Evolutionary conservation across 2,329 filamentous ascomycete genomes (phyloP).

Genomic region (Coniella vitis): DNA sequence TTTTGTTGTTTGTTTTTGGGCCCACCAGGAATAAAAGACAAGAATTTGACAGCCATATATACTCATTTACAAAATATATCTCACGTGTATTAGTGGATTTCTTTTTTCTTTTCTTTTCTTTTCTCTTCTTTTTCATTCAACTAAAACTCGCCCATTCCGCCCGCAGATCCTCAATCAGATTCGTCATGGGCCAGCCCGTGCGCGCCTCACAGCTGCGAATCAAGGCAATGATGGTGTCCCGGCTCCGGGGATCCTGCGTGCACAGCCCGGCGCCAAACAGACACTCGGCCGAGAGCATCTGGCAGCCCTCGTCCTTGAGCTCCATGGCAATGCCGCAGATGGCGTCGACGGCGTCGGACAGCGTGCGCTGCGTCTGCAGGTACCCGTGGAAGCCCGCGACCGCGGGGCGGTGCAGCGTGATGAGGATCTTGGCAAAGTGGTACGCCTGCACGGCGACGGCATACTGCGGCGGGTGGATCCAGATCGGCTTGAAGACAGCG

Average conservation of each 20-base stretch:
- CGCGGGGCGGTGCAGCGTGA: constrained; percentile 45
- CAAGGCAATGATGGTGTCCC: constrained; percentile 29
- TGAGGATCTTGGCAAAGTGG: constrained; percentile 44
- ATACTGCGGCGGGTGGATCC: constrained; percentile 42
- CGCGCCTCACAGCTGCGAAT: constrained; percentile 30
- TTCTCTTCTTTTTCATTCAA: neutral
- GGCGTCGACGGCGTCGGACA: constrained; percentile 38
- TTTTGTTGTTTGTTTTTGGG: no score
- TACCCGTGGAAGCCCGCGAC: constrained; percentile 41
- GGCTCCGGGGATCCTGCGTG: constrained; percentile 30
- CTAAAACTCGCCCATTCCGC: constrained; percentile 23
- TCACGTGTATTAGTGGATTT: no score
- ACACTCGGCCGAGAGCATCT: constrained; percentile 36
- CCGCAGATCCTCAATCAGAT: constrained; percentile 23
- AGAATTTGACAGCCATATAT: no score
- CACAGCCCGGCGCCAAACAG: constrained; percentile 37
- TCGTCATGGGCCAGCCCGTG: constrained; percentile 34
- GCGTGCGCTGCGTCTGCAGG: constrained; percentile 32
- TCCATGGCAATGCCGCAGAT: constrained; percentile 45
- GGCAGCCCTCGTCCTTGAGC: constrained; percentile 32
- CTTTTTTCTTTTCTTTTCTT: no score
- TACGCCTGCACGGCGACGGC: constrained; percentile 43
- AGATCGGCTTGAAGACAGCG: constrained; percentile 38
- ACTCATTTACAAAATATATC: no score
- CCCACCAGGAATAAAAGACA: no score